Evolutionary conservation across 2,329 filamentous ascomycete genomes (phyloP), one percentile per base, ranked within the genome.

Genomic region (Trichophyton mentagrophytes): DNA sequence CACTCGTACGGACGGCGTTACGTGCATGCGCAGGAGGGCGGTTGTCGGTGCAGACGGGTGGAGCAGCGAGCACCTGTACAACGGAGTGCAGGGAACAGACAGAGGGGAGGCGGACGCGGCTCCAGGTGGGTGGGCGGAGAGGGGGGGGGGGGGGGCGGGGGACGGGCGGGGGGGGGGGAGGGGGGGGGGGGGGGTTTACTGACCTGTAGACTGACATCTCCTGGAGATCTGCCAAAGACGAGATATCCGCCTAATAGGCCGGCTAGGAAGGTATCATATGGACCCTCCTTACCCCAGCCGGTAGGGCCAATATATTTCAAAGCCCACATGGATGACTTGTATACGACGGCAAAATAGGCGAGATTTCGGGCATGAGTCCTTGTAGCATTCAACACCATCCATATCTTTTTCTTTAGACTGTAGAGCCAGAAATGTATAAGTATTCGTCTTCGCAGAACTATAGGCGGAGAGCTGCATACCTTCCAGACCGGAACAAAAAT

Each of bases 401-500:
- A 76, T 65, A 83, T 71, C 76, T 97, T 97, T 72, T 95, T 84
- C 61, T 85, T 85, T 68, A 96, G 73, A 57, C 78, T 83, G 64
- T 40, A 64, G 51, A 30, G 8, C 33, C 36, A 56, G 13, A 60
- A 61, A 61, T 30, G 56, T 59, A 49, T 56, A 22, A 59, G 58
- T 51, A 58, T 58, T 64, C 61, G 58, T 30, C 20, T 9, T 36
- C 27, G 36, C 36, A 33, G 17, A 27, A 13, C 17, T 7, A 3
- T n/a, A 38, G 7, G 38, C 15, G 38, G 27, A 22, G 9, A 36
- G 33, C 13, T 5, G 7, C 83, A 69, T 81, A 89, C 81, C 88
- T 87, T 77, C 92, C 93, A 8, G 87, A 90, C 67, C 93, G 89
- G 79, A 99, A 99, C 67, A 99, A 84, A 68, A 97, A 88, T 66